Evolutionary conservation across 2,329 filamentous ascomycete genomes (phyloP).

Genomic region (Eutypa lata): DNA sequence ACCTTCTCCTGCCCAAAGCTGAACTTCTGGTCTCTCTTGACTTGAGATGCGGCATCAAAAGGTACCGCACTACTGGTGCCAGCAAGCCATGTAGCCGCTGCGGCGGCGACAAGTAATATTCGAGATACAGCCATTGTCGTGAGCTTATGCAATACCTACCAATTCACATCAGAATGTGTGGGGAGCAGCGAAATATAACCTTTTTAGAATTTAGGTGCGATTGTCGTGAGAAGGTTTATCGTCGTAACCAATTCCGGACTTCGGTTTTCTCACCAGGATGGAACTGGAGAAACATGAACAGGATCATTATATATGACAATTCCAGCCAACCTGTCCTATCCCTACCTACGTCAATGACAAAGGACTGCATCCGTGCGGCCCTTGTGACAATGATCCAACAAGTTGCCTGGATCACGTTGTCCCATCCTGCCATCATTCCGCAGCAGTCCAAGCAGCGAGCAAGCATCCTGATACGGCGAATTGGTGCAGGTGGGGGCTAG

Average conservation of each 20-base stretch:
- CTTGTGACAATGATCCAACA: background rate
- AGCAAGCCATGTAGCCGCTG: slow-evolving; percentile 1
- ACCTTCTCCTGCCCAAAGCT: slow-evolving; percentile 10
- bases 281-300: no score
- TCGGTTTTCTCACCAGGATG: no score
- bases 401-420: background rate
- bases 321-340: no score
- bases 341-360: background rate
- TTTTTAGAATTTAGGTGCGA: no score
- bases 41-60: background rate
- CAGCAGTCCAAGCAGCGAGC: background rate
- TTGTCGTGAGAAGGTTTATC: no score
- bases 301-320: no score
- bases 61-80: slow-evolving; percentile 3
- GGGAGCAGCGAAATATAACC: background rate
- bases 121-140: background rate
- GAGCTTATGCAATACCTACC: background rate
- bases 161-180: background rate
- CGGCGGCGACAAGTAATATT: background rate
- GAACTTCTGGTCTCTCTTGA: slow-evolving; percentile 7
- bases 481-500: background rate
- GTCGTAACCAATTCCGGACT: no score
- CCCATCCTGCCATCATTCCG: background rate
- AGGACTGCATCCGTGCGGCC: background rate
- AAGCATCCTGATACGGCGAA: background rate